Evolutionary conservation across 177 flowering plant genomes (phyloP).

Genomic region (Vitis hybrid): DNA sequence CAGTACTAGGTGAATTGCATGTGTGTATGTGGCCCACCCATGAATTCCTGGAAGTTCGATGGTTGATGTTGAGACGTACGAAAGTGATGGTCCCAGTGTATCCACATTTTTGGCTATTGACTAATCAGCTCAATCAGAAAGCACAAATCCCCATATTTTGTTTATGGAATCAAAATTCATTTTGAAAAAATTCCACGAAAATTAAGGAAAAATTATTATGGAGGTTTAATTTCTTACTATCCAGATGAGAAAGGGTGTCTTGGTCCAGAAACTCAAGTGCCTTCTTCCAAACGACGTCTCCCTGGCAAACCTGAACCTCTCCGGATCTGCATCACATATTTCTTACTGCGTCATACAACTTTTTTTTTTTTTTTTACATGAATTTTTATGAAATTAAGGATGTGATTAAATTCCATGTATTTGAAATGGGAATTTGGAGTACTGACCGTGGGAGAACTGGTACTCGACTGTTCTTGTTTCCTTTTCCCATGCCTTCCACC

Average conservation of each 20-base stretch:
- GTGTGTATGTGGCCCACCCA: too few species aligned
- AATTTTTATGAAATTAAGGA: background rate
- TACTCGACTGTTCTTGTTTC: slow-evolving; percentile 66
- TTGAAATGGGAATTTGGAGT: background rate
- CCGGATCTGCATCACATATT: slow-evolving; percentile 50
- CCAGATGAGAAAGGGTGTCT: slow-evolving; percentile 54
- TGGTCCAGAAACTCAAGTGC: slow-evolving; percentile 67
- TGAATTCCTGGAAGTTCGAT: too few species aligned
- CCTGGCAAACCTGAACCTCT: slow-evolving; percentile 72
- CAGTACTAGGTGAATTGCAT: too few species aligned
- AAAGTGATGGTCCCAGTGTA: too few species aligned
- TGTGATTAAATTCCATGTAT: background rate
- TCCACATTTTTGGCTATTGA: too few species aligned
- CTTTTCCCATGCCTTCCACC: slow-evolving; percentile 73
- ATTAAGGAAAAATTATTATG: background rate
- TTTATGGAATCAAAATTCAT: background rate
- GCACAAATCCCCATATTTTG: too few species aligned
- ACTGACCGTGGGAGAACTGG: slow-evolving; percentile 59
- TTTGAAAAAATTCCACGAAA: background rate
- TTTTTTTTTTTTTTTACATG: background rate
- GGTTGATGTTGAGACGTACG: too few species aligned
- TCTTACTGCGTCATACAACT: background rate
- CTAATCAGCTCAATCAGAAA: too few species aligned
- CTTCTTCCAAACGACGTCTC: slow-evolving; percentile 77
- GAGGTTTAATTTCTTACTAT: slow-evolving; percentile 45